phyloP scores from a whole-genome alignment of 2,329 filamentous ascomycete species.

The Pseudohalonectria lignicola region DNA sequence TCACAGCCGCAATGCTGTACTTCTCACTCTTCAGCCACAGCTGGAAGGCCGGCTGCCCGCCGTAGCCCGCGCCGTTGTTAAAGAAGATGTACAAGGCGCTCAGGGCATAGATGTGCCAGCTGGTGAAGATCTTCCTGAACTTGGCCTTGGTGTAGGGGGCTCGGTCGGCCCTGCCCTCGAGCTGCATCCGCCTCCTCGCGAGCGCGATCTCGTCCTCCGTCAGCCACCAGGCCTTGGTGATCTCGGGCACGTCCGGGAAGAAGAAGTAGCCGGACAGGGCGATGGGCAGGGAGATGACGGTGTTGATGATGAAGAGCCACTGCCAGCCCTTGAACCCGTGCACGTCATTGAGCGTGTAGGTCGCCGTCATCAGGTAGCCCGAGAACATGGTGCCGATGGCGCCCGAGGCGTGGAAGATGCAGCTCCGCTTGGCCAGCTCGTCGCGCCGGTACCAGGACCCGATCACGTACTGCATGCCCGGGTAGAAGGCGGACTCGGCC shows the following conservation, averaged over 20 bases:
- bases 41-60: slow-evolving; percentile 42
- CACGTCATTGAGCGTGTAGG: slow-evolving; percentile 39
- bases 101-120: slow-evolving; percentile 54
- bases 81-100: slow-evolving; percentile 50
- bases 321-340: slow-evolving; percentile 39
- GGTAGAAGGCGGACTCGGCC: slow-evolving; percentile 26
- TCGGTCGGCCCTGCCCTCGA: slow-evolving; percentile 32
- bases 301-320: slow-evolving; percentile 48
- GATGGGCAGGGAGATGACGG: slow-evolving; percentile 43
- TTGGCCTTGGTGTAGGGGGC: slow-evolving; percentile 31
- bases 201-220: slow-evolving; percentile 23
- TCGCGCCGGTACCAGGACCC: slow-evolving; percentile 30
- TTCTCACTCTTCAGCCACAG: slow-evolving; percentile 33
- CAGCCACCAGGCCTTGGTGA: slow-evolving; percentile 24
- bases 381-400: slow-evolving; percentile 44
- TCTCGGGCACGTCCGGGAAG: slow-evolving; percentile 27
- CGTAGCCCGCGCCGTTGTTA: slow-evolving; percentile 41
- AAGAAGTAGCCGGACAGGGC: slow-evolving; percentile 39
- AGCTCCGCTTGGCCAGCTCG: slow-evolving; percentile 39
- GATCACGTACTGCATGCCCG: slow-evolving; percentile 30
- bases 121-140: slow-evolving; percentile 47
- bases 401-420: slow-evolving; percentile 35
- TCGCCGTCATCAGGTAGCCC: slow-evolving; percentile 44
- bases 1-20: slow-evolving; percentile 28
- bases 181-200: slow-evolving; percentile 26